Conservation (phyloP, 2,329 filamentous ascomycete species). For the Botryotinia narcissicola region DNA sequence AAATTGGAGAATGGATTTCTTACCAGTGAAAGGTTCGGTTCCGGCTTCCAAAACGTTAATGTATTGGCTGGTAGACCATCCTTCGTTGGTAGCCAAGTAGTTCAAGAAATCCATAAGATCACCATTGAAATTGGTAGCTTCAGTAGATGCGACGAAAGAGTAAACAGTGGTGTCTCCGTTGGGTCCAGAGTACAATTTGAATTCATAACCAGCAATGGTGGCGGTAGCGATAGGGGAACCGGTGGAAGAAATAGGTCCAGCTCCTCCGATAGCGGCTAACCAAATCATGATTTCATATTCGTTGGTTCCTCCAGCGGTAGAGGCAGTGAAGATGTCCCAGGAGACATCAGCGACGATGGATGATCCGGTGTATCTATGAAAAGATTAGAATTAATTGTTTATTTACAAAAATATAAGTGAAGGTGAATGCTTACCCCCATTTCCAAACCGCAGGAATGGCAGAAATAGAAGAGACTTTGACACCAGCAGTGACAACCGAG, state of each 20-base stretch:
- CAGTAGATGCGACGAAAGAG: conserved; percentile 52
- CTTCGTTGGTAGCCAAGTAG: conserved; percentile 52
- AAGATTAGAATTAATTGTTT: not conserved
- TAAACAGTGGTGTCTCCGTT: conserved; percentile 60
- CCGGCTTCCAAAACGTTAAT: conserved; percentile 53
- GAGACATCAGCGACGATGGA: conserved; percentile 56
- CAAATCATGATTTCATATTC: conserved; percentile 67
- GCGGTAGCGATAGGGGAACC: conserved; percentile 53
- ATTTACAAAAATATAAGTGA: too few species aligned
- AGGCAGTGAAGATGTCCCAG: conserved; percentile 59
- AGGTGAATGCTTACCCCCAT: conserved; percentile 39
- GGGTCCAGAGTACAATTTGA: conserved; percentile 57
- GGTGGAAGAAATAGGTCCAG: conserved; percentile 54
- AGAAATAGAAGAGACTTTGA: conserved; percentile 39
- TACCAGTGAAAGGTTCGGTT: conserved; percentile 54
- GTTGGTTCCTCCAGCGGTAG: conserved; percentile 45
- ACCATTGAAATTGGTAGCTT: conserved; percentile 51
- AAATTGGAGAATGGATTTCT: not conserved
- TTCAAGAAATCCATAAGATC: conserved; percentile 57
- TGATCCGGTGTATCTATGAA: conserved; percentile 46
- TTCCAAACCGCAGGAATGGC: conserved; percentile 42
- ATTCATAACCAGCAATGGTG: conserved; percentile 52
- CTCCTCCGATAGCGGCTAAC: conserved; percentile 55
- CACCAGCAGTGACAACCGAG: conserved; percentile 38
- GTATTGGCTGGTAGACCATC: conserved; percentile 50